phyloP scores from a whole-genome alignment of 1,139 yeast genomes.

The Geotrichum siamense region DNA sequence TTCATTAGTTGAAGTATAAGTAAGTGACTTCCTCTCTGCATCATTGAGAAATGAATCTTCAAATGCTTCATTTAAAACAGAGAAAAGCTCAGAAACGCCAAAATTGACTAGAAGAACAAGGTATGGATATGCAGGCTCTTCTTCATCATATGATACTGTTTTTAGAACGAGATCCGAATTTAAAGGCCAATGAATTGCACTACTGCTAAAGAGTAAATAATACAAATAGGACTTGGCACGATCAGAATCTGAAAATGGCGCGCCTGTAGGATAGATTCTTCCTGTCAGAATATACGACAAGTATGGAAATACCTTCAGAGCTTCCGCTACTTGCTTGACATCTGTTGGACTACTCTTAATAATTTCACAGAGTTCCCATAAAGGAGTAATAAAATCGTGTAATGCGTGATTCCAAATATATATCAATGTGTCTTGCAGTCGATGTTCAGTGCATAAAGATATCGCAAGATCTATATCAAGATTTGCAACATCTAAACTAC shows the following conservation, averaged over 20 bases:
- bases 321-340: conserved; percentile 22
- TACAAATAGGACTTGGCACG: conserved; percentile 46
- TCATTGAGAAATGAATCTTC: conserved; percentile 62
- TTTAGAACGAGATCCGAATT: conserved; percentile 26
- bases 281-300: conserved; percentile 67
- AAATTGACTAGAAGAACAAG: conserved; percentile 43
- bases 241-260: conserved; percentile 19
- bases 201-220: conserved; percentile 49
- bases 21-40: conserved; percentile 21
- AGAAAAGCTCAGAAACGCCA: conserved; percentile 52
- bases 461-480: conserved; percentile 70
- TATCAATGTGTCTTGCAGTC: conserved; percentile 52
- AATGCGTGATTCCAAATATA: conserved; percentile 64
- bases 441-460: conserved; percentile 47
- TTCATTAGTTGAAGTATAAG: conserved; percentile 19
- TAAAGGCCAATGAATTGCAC: conserved; percentile 44
- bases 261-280: conserved; percentile 67
- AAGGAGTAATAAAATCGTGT: conserved; percentile 60
- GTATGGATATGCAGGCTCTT: conserved; percentile 52
- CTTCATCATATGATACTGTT: conserved; percentile 11
- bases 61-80: conserved; percentile 67
- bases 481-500: conserved; percentile 55
- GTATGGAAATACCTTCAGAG: conserved; percentile 48
- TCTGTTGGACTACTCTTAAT: conserved; percentile 27
- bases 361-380: conserved; percentile 48